A percentile compares a stretch with the other conserved stretches of the same genome.
Evolutionary conservation across 2,329 filamentous ascomycete species (phyloP).

Genomic region (Didymella pinodella): DNA sequence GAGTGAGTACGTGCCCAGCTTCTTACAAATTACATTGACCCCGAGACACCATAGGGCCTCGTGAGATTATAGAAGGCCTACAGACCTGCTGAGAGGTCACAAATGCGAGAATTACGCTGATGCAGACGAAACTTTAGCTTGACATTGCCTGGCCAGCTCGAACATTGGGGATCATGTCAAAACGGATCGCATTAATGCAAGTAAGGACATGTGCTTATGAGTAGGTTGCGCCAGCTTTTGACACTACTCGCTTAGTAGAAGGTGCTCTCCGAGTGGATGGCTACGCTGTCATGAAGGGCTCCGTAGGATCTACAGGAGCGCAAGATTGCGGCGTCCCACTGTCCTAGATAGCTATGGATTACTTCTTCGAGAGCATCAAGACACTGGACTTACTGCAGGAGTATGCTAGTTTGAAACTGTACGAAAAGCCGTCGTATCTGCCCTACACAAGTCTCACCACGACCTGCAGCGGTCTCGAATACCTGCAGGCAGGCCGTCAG

Average conservation of each 20-base stretch:
- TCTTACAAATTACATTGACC: not conserved
- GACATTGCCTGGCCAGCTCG: no score
- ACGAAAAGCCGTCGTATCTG: not conserved
- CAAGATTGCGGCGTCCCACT: not conserved
- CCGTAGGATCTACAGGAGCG: no score
- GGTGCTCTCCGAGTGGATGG: constrained; percentile 3
- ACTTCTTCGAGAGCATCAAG: not conserved
- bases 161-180: not conserved
- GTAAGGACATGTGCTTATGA: not conserved
- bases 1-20: no score
- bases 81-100: not conserved
- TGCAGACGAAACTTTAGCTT: not conserved
- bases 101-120: not conserved
- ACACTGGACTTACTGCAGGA: no score
- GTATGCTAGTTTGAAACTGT: not conserved
- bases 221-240: not conserved
- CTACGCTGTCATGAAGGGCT: not conserved
- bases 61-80: not conserved
- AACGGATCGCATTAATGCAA: not conserved
- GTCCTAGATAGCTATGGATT: not conserved
- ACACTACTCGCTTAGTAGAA: not conserved
- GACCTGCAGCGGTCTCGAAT: not conserved
- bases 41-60: not conserved
- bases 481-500: not conserved
- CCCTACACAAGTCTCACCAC: not conserved